A percentile compares a stretch with the other conserved stretches of the same genome.
These are phyloP conservation scores for Ceratobasidium sp. DNA, from an alignment of 1,284 basidiomycete genomes.

Conservation along the genomic window DNA sequence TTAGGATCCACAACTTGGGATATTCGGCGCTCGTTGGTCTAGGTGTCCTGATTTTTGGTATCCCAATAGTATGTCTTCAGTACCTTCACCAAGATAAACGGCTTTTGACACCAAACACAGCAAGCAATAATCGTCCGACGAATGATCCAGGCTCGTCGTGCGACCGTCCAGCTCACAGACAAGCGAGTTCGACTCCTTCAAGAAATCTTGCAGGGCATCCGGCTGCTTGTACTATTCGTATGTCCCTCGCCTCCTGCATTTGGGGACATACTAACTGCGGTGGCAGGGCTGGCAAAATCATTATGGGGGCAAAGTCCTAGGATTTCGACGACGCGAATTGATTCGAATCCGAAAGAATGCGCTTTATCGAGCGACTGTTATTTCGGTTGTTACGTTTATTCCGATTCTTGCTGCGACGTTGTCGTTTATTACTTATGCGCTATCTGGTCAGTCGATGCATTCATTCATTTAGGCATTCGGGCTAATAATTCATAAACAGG, in stretches of 20 bases:
- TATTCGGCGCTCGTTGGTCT: conserved; percentile 75
- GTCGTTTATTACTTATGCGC: conserved; percentile 51
- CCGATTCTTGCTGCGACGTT: conserved; percentile 74
- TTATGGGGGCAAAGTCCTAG: conserved; percentile 62
- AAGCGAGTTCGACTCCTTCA: conserved; percentile 62
- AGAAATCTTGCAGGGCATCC: conserved; percentile 67
- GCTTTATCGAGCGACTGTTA: conserved; percentile 55
- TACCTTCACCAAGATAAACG: neutral
- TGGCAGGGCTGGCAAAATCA: conserved; percentile 56
- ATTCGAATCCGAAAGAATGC: conserved; percentile 54
- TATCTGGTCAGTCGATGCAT: conserved; percentile 7
- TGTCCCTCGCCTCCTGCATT: conserved; percentile 44
- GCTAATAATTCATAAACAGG: conserved; percentile 58
- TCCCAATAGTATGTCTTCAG: conserved; percentile 45
- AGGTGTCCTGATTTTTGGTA: conserved; percentile 53
- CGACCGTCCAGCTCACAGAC: conserved; percentile 77
- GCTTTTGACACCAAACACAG: conserved; percentile 53
- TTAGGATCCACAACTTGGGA: conserved; percentile 51
- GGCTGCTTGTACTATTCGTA: conserved; percentile 66
- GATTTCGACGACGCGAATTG: conserved; percentile 62
- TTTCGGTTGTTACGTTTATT: conserved; percentile 65
- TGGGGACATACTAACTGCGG: conserved; percentile 35
- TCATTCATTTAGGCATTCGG: neutral
- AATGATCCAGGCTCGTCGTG: conserved; percentile 69
- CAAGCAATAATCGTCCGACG: conserved; percentile 67